These are phyloP conservation scores for Toxoplasma gondii DNA, from an alignment of 169 alveolate genomes.

Conservation along the genomic window DNA sequence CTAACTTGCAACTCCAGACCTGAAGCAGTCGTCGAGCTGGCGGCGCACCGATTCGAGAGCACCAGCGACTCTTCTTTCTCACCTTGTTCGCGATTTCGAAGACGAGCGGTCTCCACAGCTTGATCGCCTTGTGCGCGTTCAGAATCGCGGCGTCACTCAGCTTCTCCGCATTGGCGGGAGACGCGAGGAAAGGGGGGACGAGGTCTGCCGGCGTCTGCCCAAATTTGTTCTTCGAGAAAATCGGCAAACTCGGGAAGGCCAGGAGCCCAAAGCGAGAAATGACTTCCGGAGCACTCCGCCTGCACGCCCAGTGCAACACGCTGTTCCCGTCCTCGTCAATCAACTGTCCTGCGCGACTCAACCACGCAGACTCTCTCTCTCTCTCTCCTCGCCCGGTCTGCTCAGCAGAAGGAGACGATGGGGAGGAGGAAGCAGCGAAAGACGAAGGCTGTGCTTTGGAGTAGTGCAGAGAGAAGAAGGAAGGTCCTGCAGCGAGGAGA, in stretches of 20 bases:
- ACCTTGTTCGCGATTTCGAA: constrained; percentile 64
- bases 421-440: background rate
- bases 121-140: background rate
- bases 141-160: background rate
- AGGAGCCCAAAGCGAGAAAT: constrained; percentile 33
- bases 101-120: constrained; percentile 61
- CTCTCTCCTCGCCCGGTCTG: background rate
- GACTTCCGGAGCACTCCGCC: constrained; percentile 64
- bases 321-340: constrained; percentile 22
- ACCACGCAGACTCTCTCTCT: background rate
- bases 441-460: background rate
- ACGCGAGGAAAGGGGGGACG: constrained; percentile 48
- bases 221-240: constrained; percentile 51
- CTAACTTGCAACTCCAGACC: no score
- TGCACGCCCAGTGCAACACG: constrained; percentile 22
- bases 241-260: constrained; percentile 38
- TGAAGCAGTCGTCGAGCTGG: no score
- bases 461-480: background rate
- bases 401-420: background rate
- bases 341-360: background rate
- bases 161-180: background rate
- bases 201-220: constrained; percentile 67
- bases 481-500: background rate
- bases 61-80: background rate
- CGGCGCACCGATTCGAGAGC: no score